Evolutionary conservation across 305 asterid genomes (phyloP), one percentile per base, ranked within the genome.

Genomic region (Fraxinus sp.): DNA sequence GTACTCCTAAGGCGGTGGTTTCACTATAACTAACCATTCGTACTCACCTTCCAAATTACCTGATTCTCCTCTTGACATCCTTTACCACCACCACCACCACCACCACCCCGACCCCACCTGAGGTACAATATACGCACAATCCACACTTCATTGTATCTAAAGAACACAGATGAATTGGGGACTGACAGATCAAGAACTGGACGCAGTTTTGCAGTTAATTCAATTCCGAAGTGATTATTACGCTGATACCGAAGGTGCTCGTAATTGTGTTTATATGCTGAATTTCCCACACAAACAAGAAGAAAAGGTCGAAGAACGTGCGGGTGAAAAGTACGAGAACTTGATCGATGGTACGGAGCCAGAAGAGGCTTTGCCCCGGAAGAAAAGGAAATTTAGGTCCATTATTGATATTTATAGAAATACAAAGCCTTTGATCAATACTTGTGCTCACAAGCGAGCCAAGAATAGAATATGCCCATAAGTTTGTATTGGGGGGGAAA

Each of bases 141-240:
- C 33, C 33, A 8, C 73, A 10, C 73, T 64, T 35, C 35, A 64
- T 24, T 24, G 73, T 64, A 64, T 62, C 73, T 64, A 3, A 22
- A 70, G 1, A 66, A 79, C 2, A 5, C 49, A 75, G 68, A 86
- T 85, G 92, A 89, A 90, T 83, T 87, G 87, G 76, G 79, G 59
- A 18, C 88, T 90, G 10, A 86, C 91, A 2, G 49, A 90, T 87
- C 83, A 33, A n/a, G 91, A 88, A 75, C 66, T 88, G 62, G 87
- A 86, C 77, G 92, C 91, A 4, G 91, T 88, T 55, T 37, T 77
- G 57, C 91, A 90, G 88, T 73, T 90, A 8, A 87, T 90, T 66
- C 90, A 84, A 55, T 90, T 90, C 80, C 80, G 91, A 77, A 82
- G 89, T 77, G 32, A 75, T 79, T 78, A 46, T 20, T 11, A 18